Evolutionary conservation across 306 rosid species (phyloP).

Genomic region (Pterocarpus macrocarpus): DNA sequence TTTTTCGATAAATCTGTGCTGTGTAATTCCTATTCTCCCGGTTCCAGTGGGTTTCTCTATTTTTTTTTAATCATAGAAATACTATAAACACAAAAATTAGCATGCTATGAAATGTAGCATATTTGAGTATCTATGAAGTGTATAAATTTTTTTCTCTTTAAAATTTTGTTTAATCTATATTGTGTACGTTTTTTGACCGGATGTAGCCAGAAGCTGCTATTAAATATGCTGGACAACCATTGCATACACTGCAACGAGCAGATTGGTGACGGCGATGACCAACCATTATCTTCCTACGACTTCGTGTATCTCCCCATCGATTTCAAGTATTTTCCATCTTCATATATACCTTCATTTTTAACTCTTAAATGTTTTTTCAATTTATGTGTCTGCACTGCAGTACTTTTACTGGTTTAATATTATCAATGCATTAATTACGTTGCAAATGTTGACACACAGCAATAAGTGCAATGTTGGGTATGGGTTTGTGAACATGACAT

Average conservation of each 20-base stretch:
- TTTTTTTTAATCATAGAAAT: too few relatives aligned
- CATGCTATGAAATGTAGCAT: not conserved
- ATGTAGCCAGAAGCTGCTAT: conserved; percentile 82
- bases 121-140: not conserved
- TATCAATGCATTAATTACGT: not conserved
- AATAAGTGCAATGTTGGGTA: conserved; percentile 99
- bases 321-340: conserved; percentile 70
- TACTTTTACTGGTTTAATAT: too few relatives aligned
- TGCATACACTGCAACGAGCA: conserved; percentile 94
- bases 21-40: too few relatives aligned
- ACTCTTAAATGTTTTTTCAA: not conserved
- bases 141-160: not conserved
- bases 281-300: conserved; percentile 83
- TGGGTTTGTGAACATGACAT: conserved; percentile 97
- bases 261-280: conserved; percentile 60
- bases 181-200: not conserved
- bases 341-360: not conserved
- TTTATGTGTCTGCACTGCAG: not conserved
- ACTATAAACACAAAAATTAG: too few relatives aligned
- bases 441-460: conserved; percentile 49
- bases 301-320: conserved; percentile 95
- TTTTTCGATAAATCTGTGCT: too few relatives aligned
- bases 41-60: too few relatives aligned
- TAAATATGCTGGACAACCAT: conserved; percentile 97
- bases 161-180: too few relatives aligned